phyloP scores from a whole-genome alignment of 2,329 filamentous ascomycete species.

The Daldinia sp. region DNA sequence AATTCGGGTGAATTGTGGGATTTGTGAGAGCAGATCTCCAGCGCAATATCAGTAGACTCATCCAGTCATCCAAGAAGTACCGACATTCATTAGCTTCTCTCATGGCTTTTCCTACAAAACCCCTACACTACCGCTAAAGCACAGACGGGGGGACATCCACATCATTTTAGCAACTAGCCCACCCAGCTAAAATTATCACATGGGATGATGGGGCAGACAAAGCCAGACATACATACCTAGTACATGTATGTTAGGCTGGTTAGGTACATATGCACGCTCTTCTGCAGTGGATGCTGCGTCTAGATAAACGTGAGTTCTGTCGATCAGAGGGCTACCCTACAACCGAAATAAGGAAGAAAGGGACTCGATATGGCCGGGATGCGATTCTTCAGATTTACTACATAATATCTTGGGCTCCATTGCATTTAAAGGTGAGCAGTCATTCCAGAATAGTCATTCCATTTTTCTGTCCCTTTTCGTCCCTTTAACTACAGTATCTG shows the following conservation, averaged over 20 bases:
- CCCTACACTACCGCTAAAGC: constrained; percentile 43
- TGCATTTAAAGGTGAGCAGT: constrained; percentile 27
- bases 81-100: constrained; percentile 38
- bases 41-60: constrained; percentile 28
- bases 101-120: constrained; percentile 33
- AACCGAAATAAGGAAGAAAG: constrained; percentile 20
- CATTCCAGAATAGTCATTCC: constrained; percentile 12
- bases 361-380: constrained; percentile 29
- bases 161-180: constrained; percentile 43
- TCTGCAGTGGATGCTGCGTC: constrained; percentile 39
- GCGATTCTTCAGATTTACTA: constrained; percentile 17
- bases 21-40: constrained; percentile 39
- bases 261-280: constrained; percentile 20
- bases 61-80: constrained; percentile 36
- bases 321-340: constrained; percentile 41
- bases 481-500: constrained; percentile 11
- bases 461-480: constrained; percentile 7
- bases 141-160: constrained; percentile 43
- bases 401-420: constrained; percentile 12
- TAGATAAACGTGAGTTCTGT: constrained; percentile 47
- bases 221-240: too few species aligned
- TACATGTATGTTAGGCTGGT: constrained; percentile 12
- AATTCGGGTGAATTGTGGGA: constrained; percentile 47
- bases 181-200: constrained; percentile 41
- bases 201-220: constrained; percentile 41